Conservation (phyloP, 2,329 filamentous ascomycete genomes). For the Alternaria arborescens region DNA sequence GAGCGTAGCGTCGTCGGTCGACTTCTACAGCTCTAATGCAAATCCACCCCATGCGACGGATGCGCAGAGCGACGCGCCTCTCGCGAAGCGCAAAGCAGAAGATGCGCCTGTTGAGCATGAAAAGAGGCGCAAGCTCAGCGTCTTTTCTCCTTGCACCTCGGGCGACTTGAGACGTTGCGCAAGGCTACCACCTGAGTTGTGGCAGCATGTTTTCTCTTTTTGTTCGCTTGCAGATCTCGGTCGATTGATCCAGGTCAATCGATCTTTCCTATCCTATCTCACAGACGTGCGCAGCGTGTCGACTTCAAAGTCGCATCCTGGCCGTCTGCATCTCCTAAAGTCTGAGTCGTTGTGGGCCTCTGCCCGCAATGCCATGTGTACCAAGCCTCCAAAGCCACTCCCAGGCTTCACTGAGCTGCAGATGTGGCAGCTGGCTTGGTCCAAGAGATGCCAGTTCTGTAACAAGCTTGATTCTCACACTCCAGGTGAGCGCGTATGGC, state of each 20-base stretch:
- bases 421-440: slow-evolving; percentile 77
- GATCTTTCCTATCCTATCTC: slow-evolving; percentile 65
- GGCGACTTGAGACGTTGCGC: slow-evolving; percentile 38
- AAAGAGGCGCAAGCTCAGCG: slow-evolving; percentile 46
- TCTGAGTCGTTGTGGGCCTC: slow-evolving; percentile 75
- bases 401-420: slow-evolving; percentile 71
- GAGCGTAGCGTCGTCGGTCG: slow-evolving; percentile 47
- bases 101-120: slow-evolving; percentile 29
- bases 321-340: slow-evolving; percentile 55
- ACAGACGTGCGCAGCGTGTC: slow-evolving; percentile 48
- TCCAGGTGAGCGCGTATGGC: slow-evolving; percentile 57
- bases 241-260: slow-evolving; percentile 72
- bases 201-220: slow-evolving; percentile 75
- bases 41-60: slow-evolving; percentile 24
- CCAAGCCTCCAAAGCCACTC: slow-evolving; percentile 74
- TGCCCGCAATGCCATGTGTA: slow-evolving; percentile 71
- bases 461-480: slow-evolving; percentile 50
- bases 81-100: slow-evolving; percentile 50
- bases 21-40: slow-evolving; percentile 47
- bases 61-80: slow-evolving; percentile 21
- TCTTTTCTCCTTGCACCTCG: slow-evolving; percentile 20
- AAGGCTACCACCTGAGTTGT: slow-evolving; percentile 68
- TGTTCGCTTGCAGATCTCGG: slow-evolving; percentile 70
- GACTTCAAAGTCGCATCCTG: slow-evolving; percentile 40
- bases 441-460: slow-evolving; percentile 74